A percentile compares a stretch with the other conserved stretches of the same genome.
These are phyloP conservation scores for Sesbania bispinosa DNA, from an alignment of 306 rosid species.

Conservation along the genomic window DNA sequence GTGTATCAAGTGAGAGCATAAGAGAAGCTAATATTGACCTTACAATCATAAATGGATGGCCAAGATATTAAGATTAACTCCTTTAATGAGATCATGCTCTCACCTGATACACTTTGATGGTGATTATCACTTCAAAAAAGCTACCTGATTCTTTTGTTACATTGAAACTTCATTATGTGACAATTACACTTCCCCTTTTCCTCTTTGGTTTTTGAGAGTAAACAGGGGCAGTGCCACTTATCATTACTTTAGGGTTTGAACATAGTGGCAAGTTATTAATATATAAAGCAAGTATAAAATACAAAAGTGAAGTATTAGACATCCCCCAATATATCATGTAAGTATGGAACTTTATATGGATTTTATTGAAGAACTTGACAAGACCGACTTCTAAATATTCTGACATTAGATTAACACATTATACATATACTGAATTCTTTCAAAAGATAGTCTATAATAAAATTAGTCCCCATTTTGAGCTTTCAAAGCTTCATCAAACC, in stretches of 20 bases:
- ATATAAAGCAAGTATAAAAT: neutral
- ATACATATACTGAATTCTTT: neutral
- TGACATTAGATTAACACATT: neutral
- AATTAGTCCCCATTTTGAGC: neutral
- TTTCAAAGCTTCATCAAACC: neutral
- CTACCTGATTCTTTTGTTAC: neutral
- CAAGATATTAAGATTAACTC: too few species aligned
- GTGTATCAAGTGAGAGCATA: too few species aligned
- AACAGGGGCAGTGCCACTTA: neutral
- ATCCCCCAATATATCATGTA: neutral
- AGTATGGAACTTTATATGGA: neutral
- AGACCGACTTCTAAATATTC: neutral
- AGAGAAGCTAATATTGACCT: too few species aligned
- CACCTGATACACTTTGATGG: too few species aligned
- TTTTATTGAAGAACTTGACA: neutral
- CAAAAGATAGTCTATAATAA: neutral
- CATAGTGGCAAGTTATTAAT: neutral
- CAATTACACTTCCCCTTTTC: neutral
- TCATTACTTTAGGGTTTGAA: neutral
- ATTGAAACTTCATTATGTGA: neutral
- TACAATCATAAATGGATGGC: too few species aligned
- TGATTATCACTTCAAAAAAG: slow-evolving; percentile 1
- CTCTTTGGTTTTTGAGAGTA: neutral
- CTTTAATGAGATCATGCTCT: too few species aligned
- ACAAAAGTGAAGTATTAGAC: neutral